These are phyloP conservation scores for Blepharisma stoltei DNA, from an alignment of 73 alveolate species.

Conservation along the genomic window DNA sequence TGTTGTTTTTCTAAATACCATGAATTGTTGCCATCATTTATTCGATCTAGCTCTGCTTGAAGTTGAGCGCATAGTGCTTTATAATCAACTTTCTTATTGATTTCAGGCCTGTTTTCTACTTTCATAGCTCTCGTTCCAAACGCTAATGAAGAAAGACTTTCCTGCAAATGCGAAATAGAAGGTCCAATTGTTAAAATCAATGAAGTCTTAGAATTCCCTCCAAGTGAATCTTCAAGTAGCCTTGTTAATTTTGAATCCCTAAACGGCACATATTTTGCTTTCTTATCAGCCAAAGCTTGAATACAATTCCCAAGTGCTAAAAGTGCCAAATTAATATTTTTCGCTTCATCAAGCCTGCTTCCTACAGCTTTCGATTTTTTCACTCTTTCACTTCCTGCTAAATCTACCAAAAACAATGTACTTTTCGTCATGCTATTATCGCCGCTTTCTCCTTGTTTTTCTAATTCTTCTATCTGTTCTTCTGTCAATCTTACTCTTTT, in stretches of 20 bases:
- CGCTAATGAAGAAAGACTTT: slow-evolving; percentile 62
- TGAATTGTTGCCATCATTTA: slow-evolving; percentile 41
- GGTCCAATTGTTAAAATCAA: slow-evolving; percentile 85
- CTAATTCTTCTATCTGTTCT: slow-evolving; percentile 30
- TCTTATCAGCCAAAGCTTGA: slow-evolving; percentile 50
- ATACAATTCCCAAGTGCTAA: slow-evolving; percentile 72
- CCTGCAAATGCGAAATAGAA: slow-evolving; percentile 69
- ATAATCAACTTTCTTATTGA: slow-evolving; percentile 65
- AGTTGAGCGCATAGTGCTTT: slow-evolving; percentile 46
- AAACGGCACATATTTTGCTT: slow-evolving; percentile 52
- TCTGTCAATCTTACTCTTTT: slow-evolving; percentile 42
- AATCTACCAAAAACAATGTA: slow-evolving; percentile 46
- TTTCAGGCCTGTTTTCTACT: slow-evolving; percentile 66
- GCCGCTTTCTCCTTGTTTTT: slow-evolving; percentile 23
- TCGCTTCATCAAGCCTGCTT: slow-evolving; percentile 66
- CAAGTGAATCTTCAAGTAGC: slow-evolving; percentile 84
- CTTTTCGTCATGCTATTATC: slow-evolving; percentile 35
- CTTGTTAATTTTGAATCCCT: slow-evolving; percentile 81
- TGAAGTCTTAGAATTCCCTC: slow-evolving; percentile 94
- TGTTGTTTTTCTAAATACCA: slow-evolving; percentile 32
- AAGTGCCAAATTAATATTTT: slow-evolving; percentile 57
- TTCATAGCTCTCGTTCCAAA: slow-evolving; percentile 86
- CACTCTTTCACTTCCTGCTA: slow-evolving; percentile 59
- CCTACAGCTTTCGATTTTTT: slow-evolving; percentile 45
- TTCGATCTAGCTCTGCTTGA: slow-evolving; percentile 59